phyloP scores from a whole-genome alignment of 805 yeast species.

The Candida railenensis region DNA sequence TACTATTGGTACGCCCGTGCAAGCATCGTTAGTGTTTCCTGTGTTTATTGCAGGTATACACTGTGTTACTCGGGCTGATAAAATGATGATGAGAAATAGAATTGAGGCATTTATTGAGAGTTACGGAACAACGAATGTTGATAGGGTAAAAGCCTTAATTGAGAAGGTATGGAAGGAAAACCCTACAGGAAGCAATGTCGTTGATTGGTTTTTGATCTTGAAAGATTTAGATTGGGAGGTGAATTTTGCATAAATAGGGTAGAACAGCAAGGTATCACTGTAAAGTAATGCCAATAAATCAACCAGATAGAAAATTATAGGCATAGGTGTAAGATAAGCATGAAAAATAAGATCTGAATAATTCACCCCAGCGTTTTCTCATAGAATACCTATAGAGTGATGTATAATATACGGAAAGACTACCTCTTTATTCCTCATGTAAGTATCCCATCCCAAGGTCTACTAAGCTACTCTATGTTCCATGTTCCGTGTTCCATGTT shows the following conservation, averaged over 20 bases:
- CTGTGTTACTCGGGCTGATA: slow-evolving; percentile 51
- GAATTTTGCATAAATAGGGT: slow-evolving; percentile 63
- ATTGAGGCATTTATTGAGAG: slow-evolving; percentile 56
- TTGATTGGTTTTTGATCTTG: slow-evolving; percentile 73
- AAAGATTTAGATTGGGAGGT: slow-evolving; percentile 73
- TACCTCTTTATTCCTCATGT: too few relatives aligned
- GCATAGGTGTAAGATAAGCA: too few relatives aligned
- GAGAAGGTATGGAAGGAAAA: slow-evolving; percentile 49
- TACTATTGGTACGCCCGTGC: slow-evolving; percentile 64
- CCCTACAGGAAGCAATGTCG: slow-evolving; percentile 53
- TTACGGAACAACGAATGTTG: slow-evolving; percentile 67
- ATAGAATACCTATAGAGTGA: too few relatives aligned
- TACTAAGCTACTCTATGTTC: too few relatives aligned
- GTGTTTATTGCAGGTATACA: slow-evolving; percentile 76
- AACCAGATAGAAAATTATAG: too few relatives aligned
- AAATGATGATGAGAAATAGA: slow-evolving; percentile 49
- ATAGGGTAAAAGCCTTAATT: slow-evolving; percentile 42
- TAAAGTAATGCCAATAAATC: too few relatives aligned
- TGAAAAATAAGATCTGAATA: too few relatives aligned
- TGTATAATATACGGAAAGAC: too few relatives aligned
- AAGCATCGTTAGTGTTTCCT: slow-evolving; percentile 74
- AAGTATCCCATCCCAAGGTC: too few relatives aligned
- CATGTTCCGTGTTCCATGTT: too few relatives aligned
- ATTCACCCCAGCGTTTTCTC: too few relatives aligned
- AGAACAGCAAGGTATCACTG: too few relatives aligned